Evolutionary conservation across 768 basidiomycete species (phyloP), one percentile per base, ranked within the genome.

Genomic region (Psilocybe azurescens): DNA sequence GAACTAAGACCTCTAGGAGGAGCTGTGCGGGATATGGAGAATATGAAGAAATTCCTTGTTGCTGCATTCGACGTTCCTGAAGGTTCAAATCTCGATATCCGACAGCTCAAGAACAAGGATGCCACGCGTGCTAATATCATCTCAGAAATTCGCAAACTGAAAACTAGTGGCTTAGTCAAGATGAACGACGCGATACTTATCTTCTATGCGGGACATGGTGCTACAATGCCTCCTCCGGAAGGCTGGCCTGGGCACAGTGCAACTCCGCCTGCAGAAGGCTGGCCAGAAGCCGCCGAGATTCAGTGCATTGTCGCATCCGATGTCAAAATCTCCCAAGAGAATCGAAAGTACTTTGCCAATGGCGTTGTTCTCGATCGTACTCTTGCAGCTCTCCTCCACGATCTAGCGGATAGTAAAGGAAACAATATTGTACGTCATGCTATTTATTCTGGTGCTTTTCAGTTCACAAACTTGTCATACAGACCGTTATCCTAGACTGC

Each of bases 401-500:
- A 30, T 7, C 32, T 20, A 2, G 57, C 47, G 0, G 49, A 58
- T 24, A 58, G 49, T 7, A 58, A 49, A 24, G 57, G 48, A 16
- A 50, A 47, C 18, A 36, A 5, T 2, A 7, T 39, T 20, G 16
- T 51, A 29, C n/a, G 4, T n/a, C 24, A 24, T 24, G 24, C 0
- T 24, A 24, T 24, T 24, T 24, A 24, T 24, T 24, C 24, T 24
- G 2, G 2, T 24, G 24, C 24, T 24, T 24, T 24, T 24, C 2
- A 24, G 24, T 24, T 24, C 14, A 16, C 18, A 32, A 38, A 5
- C 24, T 38, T 7, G 11, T n/a, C 20, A 33, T 20, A 49, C 20
- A 65, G 64, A 65, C 64, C 1, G 58, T 65, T 6, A 56, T 65
- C 8, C 44, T 65, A 2, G 64, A 65, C 10, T 62, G 60, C 48